Conservation (phyloP, 345 rosid species). For the Arabidopsis thaliana region DNA sequence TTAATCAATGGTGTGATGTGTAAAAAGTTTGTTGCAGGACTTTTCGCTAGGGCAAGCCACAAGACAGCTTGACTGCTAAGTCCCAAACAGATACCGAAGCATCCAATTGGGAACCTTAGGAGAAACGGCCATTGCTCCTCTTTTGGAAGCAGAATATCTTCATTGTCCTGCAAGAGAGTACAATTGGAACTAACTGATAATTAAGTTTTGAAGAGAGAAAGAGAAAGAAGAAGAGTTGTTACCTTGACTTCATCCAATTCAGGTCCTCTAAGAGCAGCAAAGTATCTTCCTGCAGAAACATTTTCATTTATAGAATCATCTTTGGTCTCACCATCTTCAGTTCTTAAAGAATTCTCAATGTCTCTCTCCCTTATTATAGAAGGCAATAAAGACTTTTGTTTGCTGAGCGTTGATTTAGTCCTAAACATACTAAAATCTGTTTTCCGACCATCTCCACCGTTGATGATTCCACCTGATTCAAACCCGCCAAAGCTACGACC, state of each 20-base stretch:
- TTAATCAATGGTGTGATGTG: slow-evolving; percentile 70
- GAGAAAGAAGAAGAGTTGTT: slow-evolving; percentile 17
- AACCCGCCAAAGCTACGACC: slow-evolving; percentile 89
- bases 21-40: slow-evolving; percentile 76
- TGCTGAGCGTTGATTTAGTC: slow-evolving; percentile 79
- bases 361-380: slow-evolving; percentile 60
- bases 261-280: slow-evolving; percentile 95
- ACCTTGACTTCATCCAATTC: slow-evolving; percentile 97
- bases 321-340: slow-evolving; percentile 49
- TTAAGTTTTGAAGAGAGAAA: slow-evolving; percentile 22
- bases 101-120: slow-evolving; percentile 86
- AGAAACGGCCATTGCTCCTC: slow-evolving; percentile 94
- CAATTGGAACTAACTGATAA: background rate
- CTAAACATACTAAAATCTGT: slow-evolving; percentile 77
- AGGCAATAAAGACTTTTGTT: slow-evolving; percentile 82
- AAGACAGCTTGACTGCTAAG: slow-evolving; percentile 92
- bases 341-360: slow-evolving; percentile 47
- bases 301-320: slow-evolving; percentile 61
- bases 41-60: slow-evolving; percentile 75
- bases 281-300: slow-evolving; percentile 96
- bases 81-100: slow-evolving; percentile 91
- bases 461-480: slow-evolving; percentile 50
- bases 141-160: slow-evolving; percentile 88
- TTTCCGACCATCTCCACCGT: slow-evolving; percentile 58
- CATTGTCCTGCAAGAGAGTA: slow-evolving; percentile 63